Base-by-base conservation (phyloP, 768 basidiomycete genomes). In the Hericium erinaceus region DNA sequence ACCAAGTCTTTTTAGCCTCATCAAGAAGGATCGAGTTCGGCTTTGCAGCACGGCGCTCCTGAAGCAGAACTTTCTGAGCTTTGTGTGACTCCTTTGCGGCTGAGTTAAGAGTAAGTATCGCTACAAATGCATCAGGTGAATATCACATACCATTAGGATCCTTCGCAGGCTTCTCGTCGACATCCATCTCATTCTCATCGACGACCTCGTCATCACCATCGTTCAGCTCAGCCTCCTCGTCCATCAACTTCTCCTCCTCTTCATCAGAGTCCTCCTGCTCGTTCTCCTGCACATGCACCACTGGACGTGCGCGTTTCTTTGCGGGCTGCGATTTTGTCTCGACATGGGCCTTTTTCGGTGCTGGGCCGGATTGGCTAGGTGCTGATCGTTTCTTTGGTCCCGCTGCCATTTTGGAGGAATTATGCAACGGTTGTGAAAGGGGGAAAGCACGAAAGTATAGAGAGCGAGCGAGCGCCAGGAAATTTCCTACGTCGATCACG, bases 1-100 rank as follows among this genome's bases (percentile, higher is more conserved):
- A 79, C 92, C 92, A 94, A 10, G 88, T 75, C 12, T 77, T 76
- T 69, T 94, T 92, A 39, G 90, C 89, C 55, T 85, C 79, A 10
- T 69, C 68, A 37, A 93, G 79, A 1, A 93, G 69, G 7, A 75
- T 72, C 0, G 88, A 86, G 67, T 93, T 82, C 0, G 89, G 90
- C 69, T 89, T 92, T 2, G 86, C 78, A 0, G 87, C 87, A 46
- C 79, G 80, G 11, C 92, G 83, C 62, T 90, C 84, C 22, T 82
- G 80, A 20, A 79, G 79, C 0, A 92, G 68, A 8, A 65, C 75
- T 53, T 83, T 83, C 68, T 92, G 90, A 0, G 74, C 82, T 67
- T 83, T 83, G 58, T 89, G 89, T 0, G 84, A 79, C 71, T 91
- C 87, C 46, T 78, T 77, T 16, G 81, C 71, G 60, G 80, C 88